Evolutionary conservation across 345 rosid species (phyloP), one percentile per base, ranked within the genome.

Genomic region (Diplotaxis tenuifolia): DNA sequence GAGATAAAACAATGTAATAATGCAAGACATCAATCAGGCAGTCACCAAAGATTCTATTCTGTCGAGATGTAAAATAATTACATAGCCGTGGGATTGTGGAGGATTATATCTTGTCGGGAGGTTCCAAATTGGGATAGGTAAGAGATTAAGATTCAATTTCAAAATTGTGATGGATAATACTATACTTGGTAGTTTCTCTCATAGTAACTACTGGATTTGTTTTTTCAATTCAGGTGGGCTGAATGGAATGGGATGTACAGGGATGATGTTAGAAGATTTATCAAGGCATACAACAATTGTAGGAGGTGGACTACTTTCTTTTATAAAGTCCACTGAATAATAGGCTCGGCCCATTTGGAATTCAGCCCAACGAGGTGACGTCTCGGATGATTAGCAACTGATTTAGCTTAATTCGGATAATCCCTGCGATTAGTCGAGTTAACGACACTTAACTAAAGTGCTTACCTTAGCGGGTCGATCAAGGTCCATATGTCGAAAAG

Each of bases 11-110:
- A n/a, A n/a, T n/a, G n/a, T n/a, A n/a, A n/a, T n/a, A n/a, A n/a
- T n/a, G n/a, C n/a, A n/a, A n/a, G n/a, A n/a, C n/a, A n/a, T n/a
- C 25, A 59, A 57, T 68, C 84, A 94, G 97, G 98, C 87, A 27
- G 91, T 91, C 77, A 88, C 96, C 64, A 89, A 89, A 84, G 98
- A 89, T 80, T 82, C 85, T 27, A 68, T 73, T 57, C 80, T 94
- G 65, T 88, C 98, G 56, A 83, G 92, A 83, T 91, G 96, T 82
- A 94, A 91, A 82, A 82, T 94, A 53, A 91, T 38, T 80, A 82
- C 97, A 23, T 96, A 91, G 83, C 98, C 98, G 74, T 94, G 97
- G 97, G 96, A 94, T 75, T 94, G 97, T 84, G 92, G 91, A 59
- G 96, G 96, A 58, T 89, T 94, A 72, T 94, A 89, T 83, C 93